These are phyloP conservation scores for Erysimum cheiri DNA, from an alignment of 441 rosid genomes.

Conservation along the genomic window DNA sequence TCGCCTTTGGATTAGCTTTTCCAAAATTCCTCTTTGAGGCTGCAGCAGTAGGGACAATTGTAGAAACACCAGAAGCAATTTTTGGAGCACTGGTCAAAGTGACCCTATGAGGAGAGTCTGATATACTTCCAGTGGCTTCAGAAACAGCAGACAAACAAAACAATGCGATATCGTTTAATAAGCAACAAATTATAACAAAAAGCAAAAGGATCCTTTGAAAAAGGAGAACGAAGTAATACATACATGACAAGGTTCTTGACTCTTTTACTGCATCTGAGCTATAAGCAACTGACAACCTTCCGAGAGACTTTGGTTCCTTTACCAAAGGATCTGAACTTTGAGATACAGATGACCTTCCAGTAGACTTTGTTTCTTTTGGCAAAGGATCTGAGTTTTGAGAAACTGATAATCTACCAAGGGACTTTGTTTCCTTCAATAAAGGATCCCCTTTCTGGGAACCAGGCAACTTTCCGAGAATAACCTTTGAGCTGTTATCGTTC, in stretches of 20 bases:
- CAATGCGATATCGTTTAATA: conserved; percentile 33
- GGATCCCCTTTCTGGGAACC: conserved; percentile 73
- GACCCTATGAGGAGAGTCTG: conserved; percentile 79
- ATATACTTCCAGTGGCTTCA: conserved; percentile 82
- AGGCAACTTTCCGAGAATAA: conserved; percentile 60
- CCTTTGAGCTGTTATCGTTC: conserved; percentile 68
- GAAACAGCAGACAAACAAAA: conserved; percentile 47
- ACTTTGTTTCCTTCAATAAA: conserved; percentile 76
- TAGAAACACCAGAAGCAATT: conserved; percentile 50
- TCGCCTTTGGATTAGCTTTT: conserved; percentile 57
- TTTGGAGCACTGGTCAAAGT: conserved; percentile 55
- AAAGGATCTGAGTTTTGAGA: conserved; percentile 70
- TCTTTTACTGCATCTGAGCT: conserved; percentile 71
- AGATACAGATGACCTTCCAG: conserved; percentile 71
- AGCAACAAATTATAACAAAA: conserved; percentile 23
- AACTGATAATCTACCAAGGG: conserved; percentile 80
- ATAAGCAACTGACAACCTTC: conserved; percentile 75
- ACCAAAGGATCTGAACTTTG: conserved; percentile 66
- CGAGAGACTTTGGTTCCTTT: conserved; percentile 84
- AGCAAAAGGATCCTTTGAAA: not conserved
- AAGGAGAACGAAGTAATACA: conserved; percentile 33
- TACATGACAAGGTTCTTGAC: conserved; percentile 67
- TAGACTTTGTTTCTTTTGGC: conserved; percentile 62
- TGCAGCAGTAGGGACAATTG: conserved; percentile 55
- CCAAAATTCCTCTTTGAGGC: conserved; percentile 61